Base-by-base conservation (phyloP, 2,329 filamentous ascomycete genomes). In the Colletotrichum eleusines region DNA sequence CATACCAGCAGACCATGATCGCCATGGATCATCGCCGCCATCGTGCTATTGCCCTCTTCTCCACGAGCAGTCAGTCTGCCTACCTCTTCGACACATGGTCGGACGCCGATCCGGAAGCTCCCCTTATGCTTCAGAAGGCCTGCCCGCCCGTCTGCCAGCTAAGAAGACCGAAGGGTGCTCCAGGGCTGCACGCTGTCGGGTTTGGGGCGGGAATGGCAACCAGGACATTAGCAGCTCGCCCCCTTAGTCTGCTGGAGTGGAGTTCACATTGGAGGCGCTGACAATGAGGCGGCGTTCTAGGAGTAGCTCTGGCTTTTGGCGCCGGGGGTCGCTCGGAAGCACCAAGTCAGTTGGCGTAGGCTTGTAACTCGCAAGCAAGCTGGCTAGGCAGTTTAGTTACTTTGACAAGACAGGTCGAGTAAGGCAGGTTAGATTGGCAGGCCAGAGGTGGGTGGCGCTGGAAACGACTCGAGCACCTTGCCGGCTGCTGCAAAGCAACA, bases 31-130 rank as follows among this genome's bases (percentile, higher is more conserved):
- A 66, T 59, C 64, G 46, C 38, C 46, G 53, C 54, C 59, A 63
- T 69, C 28, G 23, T 58, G 16, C 40, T 48, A 31, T 69, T 65
- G 64, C 60, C 46, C 64, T n/a, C 40, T 59, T 57, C 54, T 58
- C 64, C 59, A 69, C 64, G 65, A 69, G 40, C 16, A 42, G 11
- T 42, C 31, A 33, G n/a, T 33, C 3, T 33, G 3, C 31, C 53
- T 23, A 59, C 44, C 40, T 48, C 40, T 54, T 59, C 64, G 18
- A 44, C 68, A 53, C 58, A 54, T 69, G 63, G 63, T 33, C 46
- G 35, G 44, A 57, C 33, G 67, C 44, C 60, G 63, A 71, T 63
- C 68, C 69, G 59, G 65, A 54, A 71, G 58, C 33, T 63, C 63
- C 65, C 51, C n/a, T 46, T 48, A 68, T n/a, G 51, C 50, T 59